A percentile compares a stretch with the other conserved stretches of the same genome.
Evolutionary conservation across 495 filamentous ascomycete genomes (phyloP).

Genomic region (Trichoderma gamsii): DNA sequence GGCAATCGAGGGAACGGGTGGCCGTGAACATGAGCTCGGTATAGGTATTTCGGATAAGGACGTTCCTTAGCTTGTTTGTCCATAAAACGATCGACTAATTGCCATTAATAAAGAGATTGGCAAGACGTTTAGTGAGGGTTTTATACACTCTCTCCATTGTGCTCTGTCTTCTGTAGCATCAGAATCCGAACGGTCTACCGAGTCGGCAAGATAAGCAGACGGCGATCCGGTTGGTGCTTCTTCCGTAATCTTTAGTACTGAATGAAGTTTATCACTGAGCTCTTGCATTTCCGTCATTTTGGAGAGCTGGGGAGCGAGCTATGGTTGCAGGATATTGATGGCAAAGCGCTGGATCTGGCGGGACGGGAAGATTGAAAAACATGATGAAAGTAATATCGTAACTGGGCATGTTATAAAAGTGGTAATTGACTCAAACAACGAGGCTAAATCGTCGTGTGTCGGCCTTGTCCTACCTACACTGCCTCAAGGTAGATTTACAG

Average conservation of each 20-base stretch:
- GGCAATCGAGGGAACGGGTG: neutral
- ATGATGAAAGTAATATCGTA: no score
- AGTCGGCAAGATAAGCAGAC: neutral
- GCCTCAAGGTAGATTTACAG: no score
- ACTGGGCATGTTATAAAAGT: no score
- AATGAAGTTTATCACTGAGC: neutral
- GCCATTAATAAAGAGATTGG: neutral
- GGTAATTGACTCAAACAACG: no score
- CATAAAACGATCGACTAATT: neutral
- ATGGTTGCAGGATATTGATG: neutral
- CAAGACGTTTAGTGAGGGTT: neutral
- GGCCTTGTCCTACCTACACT: no score
- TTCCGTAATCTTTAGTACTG: neutral
- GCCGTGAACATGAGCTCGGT: neutral
- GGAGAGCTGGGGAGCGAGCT: neutral
- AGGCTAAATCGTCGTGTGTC: no score
- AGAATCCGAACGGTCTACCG: neutral
- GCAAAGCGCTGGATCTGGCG: neutral
- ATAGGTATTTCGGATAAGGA: neutral
- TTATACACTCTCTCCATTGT: neutral
- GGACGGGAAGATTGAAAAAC: no score
- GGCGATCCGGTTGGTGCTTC: neutral
- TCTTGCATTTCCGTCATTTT: neutral
- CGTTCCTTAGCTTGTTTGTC: neutral
- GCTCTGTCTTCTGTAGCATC: neutral